Evolutionary conservation across 768 basidiomycete species (phyloP), one percentile per base, ranked within the genome.

Genomic region (Rhodotorula toruloides): DNA sequence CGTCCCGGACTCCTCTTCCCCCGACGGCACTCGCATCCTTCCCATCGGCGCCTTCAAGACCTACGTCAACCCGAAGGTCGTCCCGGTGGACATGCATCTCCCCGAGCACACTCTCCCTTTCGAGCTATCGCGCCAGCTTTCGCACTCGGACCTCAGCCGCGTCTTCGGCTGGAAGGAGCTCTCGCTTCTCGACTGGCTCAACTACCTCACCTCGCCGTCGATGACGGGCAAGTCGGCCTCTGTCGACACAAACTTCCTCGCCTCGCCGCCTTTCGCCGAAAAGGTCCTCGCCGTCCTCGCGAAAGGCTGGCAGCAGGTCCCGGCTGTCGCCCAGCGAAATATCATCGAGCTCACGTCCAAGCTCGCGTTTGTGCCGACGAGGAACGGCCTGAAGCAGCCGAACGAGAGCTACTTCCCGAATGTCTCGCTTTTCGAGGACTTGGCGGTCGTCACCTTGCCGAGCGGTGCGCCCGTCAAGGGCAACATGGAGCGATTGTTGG

Each of bases 401-500:
- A 78, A 79, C 13, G 84, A 90, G 63, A 76, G 78, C n/a, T 74
- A 75, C 78, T 93, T 96, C 75, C 79, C 87, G 17, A 90, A 84
- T 66, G 90, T 87, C 48, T 85, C 89, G 73, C 80, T 97, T 50
- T 97, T 99, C 76, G 82, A 84, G n/a, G 93, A 98, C 76, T 49
- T 74, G 3, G 86, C 93, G 1, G 83, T 90, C 48, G 85, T 92
- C 11, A 82, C 79, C 3, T 79, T 96, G 50, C 83, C 89, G 2
- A 88, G 86, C 10, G 84, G 84, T 4, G 72, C 79, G 5, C 27
- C 61, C 0, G 79, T 92, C 70, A 91, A 88, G 75, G 87, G 86
- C 1, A 77, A 80, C 9, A 75, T 90, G 70, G 91, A 93, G 75
- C 86, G 84, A 68, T 76, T 80, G 64, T 66, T 80, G 11, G 79